Base-by-base conservation (phyloP, 208 protist genomes). In the Crithidia sp. region DNA sequence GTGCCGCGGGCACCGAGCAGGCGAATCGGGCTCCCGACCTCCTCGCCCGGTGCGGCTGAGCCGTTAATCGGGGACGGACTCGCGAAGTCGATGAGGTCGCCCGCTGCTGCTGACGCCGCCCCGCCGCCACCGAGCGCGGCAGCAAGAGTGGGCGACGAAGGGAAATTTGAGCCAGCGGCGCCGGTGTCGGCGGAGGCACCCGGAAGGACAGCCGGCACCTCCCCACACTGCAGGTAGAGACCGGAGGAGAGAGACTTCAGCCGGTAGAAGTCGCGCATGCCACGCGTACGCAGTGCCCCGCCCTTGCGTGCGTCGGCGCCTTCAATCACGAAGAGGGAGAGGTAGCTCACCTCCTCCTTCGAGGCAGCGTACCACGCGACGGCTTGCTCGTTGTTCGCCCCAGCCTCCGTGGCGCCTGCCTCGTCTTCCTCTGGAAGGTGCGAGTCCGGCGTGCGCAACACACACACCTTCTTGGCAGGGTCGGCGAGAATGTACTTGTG, bases 291-390 rank as follows among this genome's bases (percentile, higher is more conserved):
- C 39, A 91, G 61, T 36, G 78, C 83, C n/a, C 86, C 86, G 28
- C 86, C 86, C n/a, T 74, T 64, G 13, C 68, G 70, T 45, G 86
- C 77, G 39, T 86, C 74, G 1, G 71, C 74, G 14, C 55, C 76
- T 56, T 91, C 86, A 0, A 91, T 50, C 19, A 91, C 73, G 64
- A 91, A 91, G 39, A 87, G 45, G 0, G 76, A 79, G 10, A 83
- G 71, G 70, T 79, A 87, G 70, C 64, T 85, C 36, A 84, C 66
- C 60, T 88, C 83, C 53, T 84, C 79, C 54, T 73, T 72, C 28
- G 72, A 79, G 2, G 76, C 66, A 1, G 72, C 67, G 68, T 77
- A 72, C 60, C 52, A 71, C 56, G 62, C 62, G 7, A 74, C 67
- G 8, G 59, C 53, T 12, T 49, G 49, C 55, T 79, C 77, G 36